A percentile compares a stretch with the other conserved stretches of the same genome.
phyloP scores from a whole-genome alignment of 805 yeast genomes.

The Wickerhamiella dianesei region DNA sequence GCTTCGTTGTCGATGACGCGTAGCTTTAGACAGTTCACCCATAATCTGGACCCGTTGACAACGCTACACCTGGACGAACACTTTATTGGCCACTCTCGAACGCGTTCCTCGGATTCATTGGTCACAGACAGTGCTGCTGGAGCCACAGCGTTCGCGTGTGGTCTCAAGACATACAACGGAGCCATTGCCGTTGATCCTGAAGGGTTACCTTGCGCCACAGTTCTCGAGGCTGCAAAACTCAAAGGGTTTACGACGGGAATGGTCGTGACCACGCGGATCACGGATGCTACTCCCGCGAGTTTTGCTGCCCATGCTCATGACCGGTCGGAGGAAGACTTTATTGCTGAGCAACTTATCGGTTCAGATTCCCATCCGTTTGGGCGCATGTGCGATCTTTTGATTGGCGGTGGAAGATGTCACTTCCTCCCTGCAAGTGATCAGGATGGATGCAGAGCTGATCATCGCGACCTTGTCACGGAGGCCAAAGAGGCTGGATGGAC shows the following conservation, averaged over 20 bases:
- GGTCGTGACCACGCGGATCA: slow-evolving; percentile 82
- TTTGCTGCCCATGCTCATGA: slow-evolving; percentile 68
- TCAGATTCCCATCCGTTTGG: slow-evolving; percentile 53
- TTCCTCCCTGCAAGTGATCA: slow-evolving; percentile 41
- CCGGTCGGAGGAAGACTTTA: slow-evolving; percentile 67
- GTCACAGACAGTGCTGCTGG: slow-evolving; percentile 96
- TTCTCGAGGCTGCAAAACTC: slow-evolving; percentile 74
- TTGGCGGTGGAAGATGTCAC: slow-evolving; percentile 78
- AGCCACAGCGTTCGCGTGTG: slow-evolving; percentile 87
- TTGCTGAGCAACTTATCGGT: slow-evolving; percentile 81
- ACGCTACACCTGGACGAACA: slow-evolving; percentile 50
- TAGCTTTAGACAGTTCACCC: slow-evolving; percentile 49
- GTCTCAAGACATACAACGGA: slow-evolving; percentile 70
- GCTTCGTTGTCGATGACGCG: slow-evolving; percentile 71
- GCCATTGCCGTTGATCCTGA: slow-evolving; percentile 75
- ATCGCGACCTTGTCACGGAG: slow-evolving; percentile 49
- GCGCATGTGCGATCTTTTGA: slow-evolving; percentile 70
- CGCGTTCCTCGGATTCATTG: slow-evolving; percentile 61
- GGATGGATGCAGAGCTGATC: slow-evolving; percentile 63
- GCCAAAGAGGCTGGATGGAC: slow-evolving; percentile 51
- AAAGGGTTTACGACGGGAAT: slow-evolving; percentile 74
- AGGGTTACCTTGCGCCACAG: slow-evolving; percentile 69
- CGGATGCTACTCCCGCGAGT: slow-evolving; percentile 93
- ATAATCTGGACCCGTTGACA: slow-evolving; percentile 38
- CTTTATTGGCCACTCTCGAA: slow-evolving; percentile 71